Evolutionary conservation across 2,329 filamentous ascomycete species (phyloP), one percentile per base, ranked within the genome.

Genomic region (Verticillium dahliae): DNA sequence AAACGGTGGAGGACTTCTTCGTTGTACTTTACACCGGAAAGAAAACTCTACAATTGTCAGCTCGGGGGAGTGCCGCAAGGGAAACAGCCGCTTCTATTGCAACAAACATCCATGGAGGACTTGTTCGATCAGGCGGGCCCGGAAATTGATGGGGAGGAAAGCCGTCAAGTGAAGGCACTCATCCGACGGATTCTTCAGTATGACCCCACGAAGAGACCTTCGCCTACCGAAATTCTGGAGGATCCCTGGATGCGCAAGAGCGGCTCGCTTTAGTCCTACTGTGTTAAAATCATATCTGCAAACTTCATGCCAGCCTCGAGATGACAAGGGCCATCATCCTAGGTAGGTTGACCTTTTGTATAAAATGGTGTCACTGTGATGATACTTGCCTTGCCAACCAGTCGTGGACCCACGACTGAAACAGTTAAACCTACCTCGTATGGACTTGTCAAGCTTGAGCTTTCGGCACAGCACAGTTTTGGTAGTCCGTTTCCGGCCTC

Each of bases 121-220:
- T 4, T 60, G 34, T 70, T 72, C 60, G 68, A 70, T 58, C 11
- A 64, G 58, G 67, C 66, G n/a, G 37, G 27, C 2, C 68, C 66
- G 2, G 67, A 70, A 11, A 3, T 70, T 35, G 63, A 65, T 11
- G 60, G 69, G 61, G 67, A 68, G 22, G 69, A 74, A 54, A 66
- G 66, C 1, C 13, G 31, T 11, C 57, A 63, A 37, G 63, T 69
- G 3, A 73, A 73, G 63, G 37, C 37, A 45, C 66, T 74, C 14
- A 64, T 74, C 60, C 65, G 70, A 39, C 45, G 69, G 57, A 72
- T 72, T 60, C 60, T 74, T 61, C 68, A 71, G 34, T 74, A 74
- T 52, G 68, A 73, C 65, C 68, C 69, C 5, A 62, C 56, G 15
- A 67, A 72, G 54, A 60, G 72, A 58, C 71, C 70, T 22, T 69